Evolutionary conservation across 305 asterid species (phyloP).

Genomic region (Salvia sclarea): DNA sequence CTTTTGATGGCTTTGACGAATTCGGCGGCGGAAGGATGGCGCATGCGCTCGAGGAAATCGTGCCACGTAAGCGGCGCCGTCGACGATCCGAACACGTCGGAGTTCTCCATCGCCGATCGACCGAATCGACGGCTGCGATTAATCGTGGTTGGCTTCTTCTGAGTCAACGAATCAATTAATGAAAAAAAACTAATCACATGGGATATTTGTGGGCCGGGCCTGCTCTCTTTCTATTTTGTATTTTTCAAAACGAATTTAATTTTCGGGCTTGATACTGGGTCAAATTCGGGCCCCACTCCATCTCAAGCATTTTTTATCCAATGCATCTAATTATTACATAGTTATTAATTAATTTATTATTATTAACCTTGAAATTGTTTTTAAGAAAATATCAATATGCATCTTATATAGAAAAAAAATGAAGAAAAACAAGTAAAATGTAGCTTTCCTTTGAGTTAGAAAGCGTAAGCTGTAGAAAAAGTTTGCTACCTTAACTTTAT

Average conservation of each 20-base stretch:
- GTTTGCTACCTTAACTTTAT: too few relatives aligned
- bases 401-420: not conserved
- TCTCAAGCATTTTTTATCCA: not conserved
- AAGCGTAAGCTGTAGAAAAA: too few relatives aligned
- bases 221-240: not conserved
- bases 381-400: too few relatives aligned
- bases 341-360: too few relatives aligned
- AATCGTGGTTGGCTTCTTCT: constrained; percentile 18
- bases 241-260: not conserved
- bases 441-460: too few relatives aligned
- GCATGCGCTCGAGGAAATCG: constrained; percentile 98
- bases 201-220: constrained; percentile 25
- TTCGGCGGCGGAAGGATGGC: constrained; percentile 93
- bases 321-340: too few relatives aligned
- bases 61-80: constrained; percentile 93
- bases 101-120: constrained; percentile 71
- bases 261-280: constrained; percentile 10
- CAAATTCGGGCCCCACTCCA: not conserved
- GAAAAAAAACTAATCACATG: not conserved
- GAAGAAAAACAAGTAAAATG: too few relatives aligned
- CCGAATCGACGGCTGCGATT: constrained; percentile 40
- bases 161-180: constrained; percentile 37
- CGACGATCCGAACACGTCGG: constrained; percentile 79
- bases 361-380: not conserved
- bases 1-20: constrained; percentile 92